Evolutionary conservation across 1,284 basidiomycete species (phyloP), one percentile per base, ranked within the genome.

Genomic region (Ceratobasidium papillatum): DNA sequence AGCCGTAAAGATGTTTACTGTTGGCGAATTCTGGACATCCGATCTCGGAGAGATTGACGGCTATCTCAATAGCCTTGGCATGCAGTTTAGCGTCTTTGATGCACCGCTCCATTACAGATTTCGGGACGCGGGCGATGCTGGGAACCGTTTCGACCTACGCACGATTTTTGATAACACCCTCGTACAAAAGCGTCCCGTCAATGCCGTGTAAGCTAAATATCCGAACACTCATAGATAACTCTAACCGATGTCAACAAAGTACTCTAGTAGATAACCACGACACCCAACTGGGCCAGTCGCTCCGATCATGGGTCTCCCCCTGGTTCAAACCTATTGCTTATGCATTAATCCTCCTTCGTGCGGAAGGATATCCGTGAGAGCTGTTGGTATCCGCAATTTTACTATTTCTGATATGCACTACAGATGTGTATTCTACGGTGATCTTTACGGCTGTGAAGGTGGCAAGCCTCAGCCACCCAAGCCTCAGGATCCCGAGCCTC

Each of bases 321-420:
- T 80, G 81, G 64, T 89, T 89, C 83, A 88, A 88, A 78, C 87
- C 88, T 0, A 81, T 89, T 4, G 87, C 87, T 3, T 88, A 89
- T 79, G 82, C 86, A 3, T 78, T 89, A 74, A 89, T 89, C 79
- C 81, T 88, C 17, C 82, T 87, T 27, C 83, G 88, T 43, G 80
- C 82, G 0, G 85, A 85, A 56, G 88, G 88, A 9, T 89, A 88
- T 81, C 88, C 88, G 66, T 86, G 69, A 77, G 82, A 80, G 8
- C 4, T 45, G 4, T 36, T 12, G 5, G 7, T 38, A 34, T 9
- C 12, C 22, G 1, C 19, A 17, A 30, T 1, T 30, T 2, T 25
- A 27, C 14, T 11, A 36, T 1, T 9, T 27, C 22, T 36, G 17
- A 43, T 25, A 3, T 19, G n/a, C 8, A n/a, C n/a, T 65, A 12